A percentile compares a stretch with the other conserved stretches of the same genome.
Conservation (phyloP, 495 filamentous ascomycete genomes). For the Copromyces sp. region DNA sequence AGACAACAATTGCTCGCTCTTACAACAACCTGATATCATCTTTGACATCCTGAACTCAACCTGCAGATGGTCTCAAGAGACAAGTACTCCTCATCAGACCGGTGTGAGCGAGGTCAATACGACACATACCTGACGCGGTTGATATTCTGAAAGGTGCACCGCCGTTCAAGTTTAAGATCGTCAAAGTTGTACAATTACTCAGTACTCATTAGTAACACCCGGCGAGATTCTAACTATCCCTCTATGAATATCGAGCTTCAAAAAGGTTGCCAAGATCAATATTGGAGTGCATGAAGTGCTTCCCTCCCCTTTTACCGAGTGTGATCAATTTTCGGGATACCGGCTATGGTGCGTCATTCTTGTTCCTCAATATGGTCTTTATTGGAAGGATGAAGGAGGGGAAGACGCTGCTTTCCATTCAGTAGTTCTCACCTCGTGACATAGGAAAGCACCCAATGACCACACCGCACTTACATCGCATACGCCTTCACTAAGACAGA, state of each 20-base stretch:
- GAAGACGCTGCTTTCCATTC: background rate
- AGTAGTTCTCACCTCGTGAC: background rate
- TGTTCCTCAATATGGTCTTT: background rate
- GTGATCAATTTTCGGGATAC: background rate
- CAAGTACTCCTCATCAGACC: background rate
- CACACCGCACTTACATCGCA: background rate
- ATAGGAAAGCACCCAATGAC: background rate
- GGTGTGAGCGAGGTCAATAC: background rate
- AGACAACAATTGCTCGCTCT: background rate
- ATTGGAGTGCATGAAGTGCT: background rate
- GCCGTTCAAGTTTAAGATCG: background rate
- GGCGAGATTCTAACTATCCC: background rate
- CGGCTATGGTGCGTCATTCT: background rate
- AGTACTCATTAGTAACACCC: background rate
- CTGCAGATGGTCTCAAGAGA: background rate
- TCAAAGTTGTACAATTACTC: background rate
- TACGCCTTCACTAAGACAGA: background rate
- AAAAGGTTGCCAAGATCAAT: background rate
- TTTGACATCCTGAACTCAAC: background rate
- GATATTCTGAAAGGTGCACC: background rate
- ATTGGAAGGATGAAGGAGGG: background rate
- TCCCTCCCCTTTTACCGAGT: background rate
- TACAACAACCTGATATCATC: background rate
- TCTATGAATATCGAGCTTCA: background rate
- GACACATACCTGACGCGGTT: background rate